These are phyloP conservation scores for Candida endomychidarum DNA, from an alignment of 805 yeast species.

Conservation along the genomic window DNA sequence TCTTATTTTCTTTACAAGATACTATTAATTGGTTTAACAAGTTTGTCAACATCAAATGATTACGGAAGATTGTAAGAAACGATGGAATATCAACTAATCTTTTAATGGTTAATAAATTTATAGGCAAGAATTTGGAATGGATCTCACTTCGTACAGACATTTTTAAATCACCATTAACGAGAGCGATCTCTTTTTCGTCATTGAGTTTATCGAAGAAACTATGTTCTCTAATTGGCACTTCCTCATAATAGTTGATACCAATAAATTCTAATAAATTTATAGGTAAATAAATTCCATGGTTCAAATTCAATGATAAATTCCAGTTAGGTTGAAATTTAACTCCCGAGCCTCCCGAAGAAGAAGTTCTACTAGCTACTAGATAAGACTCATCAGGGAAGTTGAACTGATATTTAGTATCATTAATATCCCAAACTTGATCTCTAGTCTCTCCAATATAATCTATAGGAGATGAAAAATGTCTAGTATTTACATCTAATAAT, in stretches of 20 bases:
- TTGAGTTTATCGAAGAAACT: constrained; percentile 14
- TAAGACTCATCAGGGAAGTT: constrained; percentile 16
- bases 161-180: constrained; percentile 3
- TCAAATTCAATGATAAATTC: constrained; percentile 26
- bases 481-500: constrained; percentile 22
- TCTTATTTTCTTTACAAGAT: constrained; percentile 4
- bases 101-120: constrained; percentile 23
- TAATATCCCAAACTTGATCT: constrained; percentile 24
- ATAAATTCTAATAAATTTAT: constrained; percentile 29
- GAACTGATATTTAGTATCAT: constrained; percentile 19
- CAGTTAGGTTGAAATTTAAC: constrained; percentile 18
- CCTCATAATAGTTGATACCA: constrained; percentile 18
- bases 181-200: constrained; percentile 13
- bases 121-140: constrained; percentile 22
- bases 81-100: constrained; percentile 24
- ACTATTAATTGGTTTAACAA: constrained; percentile 11
- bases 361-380: neutral
- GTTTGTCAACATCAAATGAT: constrained; percentile 29
- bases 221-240: neutral
- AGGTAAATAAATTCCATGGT: constrained; percentile 28
- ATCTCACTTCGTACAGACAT: constrained; percentile 10
- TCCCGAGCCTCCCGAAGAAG: too few relatives aligned
- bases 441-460: constrained; percentile 24
- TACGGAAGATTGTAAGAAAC: constrained; percentile 31
- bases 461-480: constrained; percentile 10